phyloP scores from a whole-genome alignment of 768 basidiomycete species.

The Tylopilus vinaceipallidus region DNA sequence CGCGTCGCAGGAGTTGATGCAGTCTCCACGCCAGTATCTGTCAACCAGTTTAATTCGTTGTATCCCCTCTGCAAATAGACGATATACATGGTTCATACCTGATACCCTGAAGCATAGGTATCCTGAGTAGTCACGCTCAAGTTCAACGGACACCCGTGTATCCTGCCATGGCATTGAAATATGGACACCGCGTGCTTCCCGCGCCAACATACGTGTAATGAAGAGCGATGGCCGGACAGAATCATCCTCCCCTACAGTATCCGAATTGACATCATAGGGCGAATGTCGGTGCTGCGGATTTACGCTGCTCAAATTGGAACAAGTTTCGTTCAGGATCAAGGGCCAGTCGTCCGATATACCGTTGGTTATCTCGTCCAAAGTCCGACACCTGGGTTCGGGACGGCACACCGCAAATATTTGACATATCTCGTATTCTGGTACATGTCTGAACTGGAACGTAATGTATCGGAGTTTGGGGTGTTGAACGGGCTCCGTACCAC shows the following conservation, averaged over 20 bases:
- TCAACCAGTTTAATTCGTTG: constrained; percentile 17
- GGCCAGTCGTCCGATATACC: neutral
- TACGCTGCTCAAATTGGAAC: neutral
- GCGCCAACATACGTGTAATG: neutral
- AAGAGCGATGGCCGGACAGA: neutral
- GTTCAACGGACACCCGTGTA: no score
- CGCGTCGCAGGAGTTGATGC: constrained; percentile 6
- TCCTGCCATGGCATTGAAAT: neutral
- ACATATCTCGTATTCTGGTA: neutral
- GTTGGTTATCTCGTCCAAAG: neutral
- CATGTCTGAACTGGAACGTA: neutral
- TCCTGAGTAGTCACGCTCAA: no score
- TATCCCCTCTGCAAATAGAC: constrained; percentile 30
- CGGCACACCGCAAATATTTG: neutral
- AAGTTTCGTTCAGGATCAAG: neutral
- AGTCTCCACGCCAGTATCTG: neutral
- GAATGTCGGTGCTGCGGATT: neutral
- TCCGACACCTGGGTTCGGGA: neutral
- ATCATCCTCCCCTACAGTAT: neutral
- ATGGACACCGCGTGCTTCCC: neutral
- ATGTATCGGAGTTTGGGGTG: no score
- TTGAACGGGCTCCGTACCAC: no score
- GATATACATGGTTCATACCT: constrained; percentile 12
- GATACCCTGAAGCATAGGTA: no score
- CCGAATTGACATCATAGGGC: constrained; percentile 2